Evolutionary conservation across 176 grass and related monocot genomes (phyloP).

Genomic region (Cenchrus fungigraminus): DNA sequence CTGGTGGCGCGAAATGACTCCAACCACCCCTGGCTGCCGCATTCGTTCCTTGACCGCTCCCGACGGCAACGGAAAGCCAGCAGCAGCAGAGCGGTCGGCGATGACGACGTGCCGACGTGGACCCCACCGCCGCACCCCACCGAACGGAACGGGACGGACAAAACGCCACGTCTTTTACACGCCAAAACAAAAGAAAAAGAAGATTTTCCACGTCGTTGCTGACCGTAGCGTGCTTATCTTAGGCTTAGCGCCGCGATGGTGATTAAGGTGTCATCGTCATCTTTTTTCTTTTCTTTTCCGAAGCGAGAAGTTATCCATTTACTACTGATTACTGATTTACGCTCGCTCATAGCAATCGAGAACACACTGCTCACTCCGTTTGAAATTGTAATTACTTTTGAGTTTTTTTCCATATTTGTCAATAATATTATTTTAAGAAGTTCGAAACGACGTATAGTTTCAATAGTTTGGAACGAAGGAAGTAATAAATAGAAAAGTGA

Average conservation of each 20-base stretch:
- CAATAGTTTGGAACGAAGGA: no score
- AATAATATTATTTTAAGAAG: no score
- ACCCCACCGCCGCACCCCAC: not conserved
- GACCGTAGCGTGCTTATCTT: not conserved
- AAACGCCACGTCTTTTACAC: not conserved
- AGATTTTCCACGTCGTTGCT: not conserved
- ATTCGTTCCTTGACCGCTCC: not conserved
- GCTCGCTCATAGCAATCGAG: no score
- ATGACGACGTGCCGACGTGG: not conserved
- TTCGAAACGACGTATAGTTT: no score
- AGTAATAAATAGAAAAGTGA: no score
- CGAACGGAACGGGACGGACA: not conserved
- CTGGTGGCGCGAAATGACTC: not conserved
- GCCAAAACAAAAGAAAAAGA: no score
- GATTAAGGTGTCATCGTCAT: not conserved
- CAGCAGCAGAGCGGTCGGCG: not conserved
- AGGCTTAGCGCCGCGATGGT: not conserved
- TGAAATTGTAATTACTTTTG: no score
- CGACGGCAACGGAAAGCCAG: not conserved
- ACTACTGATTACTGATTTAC: no score
- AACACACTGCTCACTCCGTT: no score
- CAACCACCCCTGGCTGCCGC: not conserved
- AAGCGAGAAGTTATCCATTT: not conserved
- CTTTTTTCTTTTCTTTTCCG: no score
- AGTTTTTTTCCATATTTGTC: no score